These are phyloP conservation scores for Aphanocladium album DNA, from an alignment of 2,329 filamentous ascomycete genomes.

Conservation along the genomic window DNA sequence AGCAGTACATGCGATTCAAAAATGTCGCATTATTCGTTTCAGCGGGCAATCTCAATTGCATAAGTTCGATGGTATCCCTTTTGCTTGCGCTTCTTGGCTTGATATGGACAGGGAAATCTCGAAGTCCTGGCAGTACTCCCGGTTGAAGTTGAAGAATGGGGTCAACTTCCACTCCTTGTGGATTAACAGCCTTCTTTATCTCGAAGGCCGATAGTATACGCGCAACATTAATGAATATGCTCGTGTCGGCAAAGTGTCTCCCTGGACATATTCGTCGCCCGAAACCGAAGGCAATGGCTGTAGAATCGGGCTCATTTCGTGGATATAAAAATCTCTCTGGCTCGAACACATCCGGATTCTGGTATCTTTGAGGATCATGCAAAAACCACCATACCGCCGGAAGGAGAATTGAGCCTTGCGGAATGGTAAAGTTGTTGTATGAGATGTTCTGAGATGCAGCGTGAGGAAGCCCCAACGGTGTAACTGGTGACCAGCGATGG, in stretches of 20 bases:
- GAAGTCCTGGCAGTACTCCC: too few species aligned
- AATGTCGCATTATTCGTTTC: too few species aligned
- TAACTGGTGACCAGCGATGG: slow-evolving; percentile 26
- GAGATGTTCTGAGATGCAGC: slow-evolving; percentile 27
- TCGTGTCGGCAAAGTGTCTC: slow-evolving; percentile 25
- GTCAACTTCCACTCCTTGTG: too few species aligned
- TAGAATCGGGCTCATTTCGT: slow-evolving; percentile 25
- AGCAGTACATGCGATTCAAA: too few species aligned
- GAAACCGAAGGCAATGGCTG: slow-evolving; percentile 27
- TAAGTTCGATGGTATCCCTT: too few species aligned
- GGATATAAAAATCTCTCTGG: slow-evolving; percentile 28
- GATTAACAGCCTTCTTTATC: too few species aligned
- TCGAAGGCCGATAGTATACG: too few species aligned
- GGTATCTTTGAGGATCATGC: slow-evolving; percentile 64
- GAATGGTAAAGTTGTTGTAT: slow-evolving; percentile 20
- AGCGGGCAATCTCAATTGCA: too few species aligned
- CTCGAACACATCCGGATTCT: slow-evolving; percentile 30
- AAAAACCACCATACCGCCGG: slow-evolving; percentile 33
- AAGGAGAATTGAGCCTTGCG: slow-evolving; percentile 22
- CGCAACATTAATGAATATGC: slow-evolving; percentile 29
- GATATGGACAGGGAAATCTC: too few species aligned
- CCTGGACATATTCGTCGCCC: slow-evolving; percentile 34
- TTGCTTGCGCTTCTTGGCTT: too few species aligned
- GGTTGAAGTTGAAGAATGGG: too few species aligned
- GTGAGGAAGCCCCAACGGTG: slow-evolving; percentile 34